phyloP scores from a whole-genome alignment of 2,329 filamentous ascomycete species.

The Ascochyta clinopodiicola region DNA sequence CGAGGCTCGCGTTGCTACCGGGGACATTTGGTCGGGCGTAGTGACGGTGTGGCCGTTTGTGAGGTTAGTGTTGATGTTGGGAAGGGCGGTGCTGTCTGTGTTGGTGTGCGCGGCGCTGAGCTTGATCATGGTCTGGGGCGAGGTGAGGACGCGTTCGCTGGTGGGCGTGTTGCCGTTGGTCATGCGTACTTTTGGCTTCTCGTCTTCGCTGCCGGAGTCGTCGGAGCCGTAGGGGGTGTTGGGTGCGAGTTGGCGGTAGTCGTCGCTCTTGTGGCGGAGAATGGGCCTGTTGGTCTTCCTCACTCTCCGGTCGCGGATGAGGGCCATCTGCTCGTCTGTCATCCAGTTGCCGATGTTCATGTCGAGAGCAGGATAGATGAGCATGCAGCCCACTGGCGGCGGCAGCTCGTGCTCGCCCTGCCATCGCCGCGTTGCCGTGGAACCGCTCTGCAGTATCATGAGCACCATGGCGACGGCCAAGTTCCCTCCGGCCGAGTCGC shows the following conservation, averaged over 20 bases:
- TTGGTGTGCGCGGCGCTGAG: constrained; percentile 50
- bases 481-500: constrained; percentile 84
- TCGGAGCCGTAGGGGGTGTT: constrained; percentile 84
- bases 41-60: constrained; percentile 30
- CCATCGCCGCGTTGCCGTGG: constrained; percentile 62
- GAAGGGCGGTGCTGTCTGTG: constrained; percentile 31
- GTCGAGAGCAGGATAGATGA: constrained; percentile 89
- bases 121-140: constrained; percentile 46
- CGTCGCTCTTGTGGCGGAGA: constrained; percentile 82
- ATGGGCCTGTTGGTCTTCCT: constrained; percentile 80
- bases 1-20: constrained; percentile 12
- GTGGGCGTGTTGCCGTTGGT: constrained; percentile 20
- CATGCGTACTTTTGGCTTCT: constrained; percentile 23
- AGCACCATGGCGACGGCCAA: constrained; percentile 80
- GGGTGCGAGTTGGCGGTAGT: constrained; percentile 81
- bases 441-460: constrained; percentile 83
- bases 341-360: constrained; percentile 99
- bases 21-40: constrained; percentile 30
- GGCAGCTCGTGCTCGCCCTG: constrained; percentile 65
- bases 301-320: constrained; percentile 83
- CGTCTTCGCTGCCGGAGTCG: constrained; percentile 65
- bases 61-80: constrained; percentile 28
- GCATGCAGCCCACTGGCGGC: constrained; percentile 80
- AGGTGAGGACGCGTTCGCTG: constrained; percentile 37
- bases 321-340: constrained; percentile 95